Percentiles rank a stretch among this genome's conserved stretches.
Conservation (phyloP, 2,329 filamentous ascomycete genomes). For the Pseudogymnoascus sp. region DNA sequence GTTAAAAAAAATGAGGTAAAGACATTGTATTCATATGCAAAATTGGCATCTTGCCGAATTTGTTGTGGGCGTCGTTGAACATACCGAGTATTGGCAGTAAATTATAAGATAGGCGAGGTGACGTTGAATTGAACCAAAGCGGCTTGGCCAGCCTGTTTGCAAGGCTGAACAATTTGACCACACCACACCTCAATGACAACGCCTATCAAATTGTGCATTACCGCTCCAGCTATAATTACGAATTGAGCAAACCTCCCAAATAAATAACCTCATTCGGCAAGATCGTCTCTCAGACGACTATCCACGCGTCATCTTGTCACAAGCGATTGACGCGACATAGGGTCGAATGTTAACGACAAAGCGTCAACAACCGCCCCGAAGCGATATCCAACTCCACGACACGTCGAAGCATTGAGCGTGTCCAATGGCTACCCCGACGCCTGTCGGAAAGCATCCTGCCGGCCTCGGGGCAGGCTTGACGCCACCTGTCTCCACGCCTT, state of each 20-base stretch:
- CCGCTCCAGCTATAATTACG: not conserved
- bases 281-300: not conserved
- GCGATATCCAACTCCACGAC: not conserved
- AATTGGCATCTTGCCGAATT: not conserved
- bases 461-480: slow-evolving; percentile 38
- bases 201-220: not conserved
- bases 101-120: not conserved
- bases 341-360: not conserved
- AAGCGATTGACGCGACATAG: not conserved
- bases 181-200: not conserved
- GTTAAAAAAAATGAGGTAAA: not conserved
- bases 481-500: slow-evolving; percentile 60
- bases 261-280: not conserved
- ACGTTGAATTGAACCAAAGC: not conserved
- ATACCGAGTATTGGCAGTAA: not conserved
- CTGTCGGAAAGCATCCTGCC: slow-evolving; percentile 22
- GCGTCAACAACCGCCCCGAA: not conserved
- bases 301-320: not conserved
- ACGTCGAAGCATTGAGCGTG: not conserved
- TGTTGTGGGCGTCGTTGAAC: not conserved
- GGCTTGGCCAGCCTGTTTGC: not conserved
- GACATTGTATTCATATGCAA: not conserved
- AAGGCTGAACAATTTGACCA: slow-evolving; percentile 1
- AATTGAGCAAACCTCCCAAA: not conserved
- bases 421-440: slow-evolving; percentile 29